A percentile compares a stretch with the other conserved stretches of the same genome.
phyloP scores from a whole-genome alignment of 352 stramenopile genomes.

The Hyaloperonospora brassicae region DNA sequence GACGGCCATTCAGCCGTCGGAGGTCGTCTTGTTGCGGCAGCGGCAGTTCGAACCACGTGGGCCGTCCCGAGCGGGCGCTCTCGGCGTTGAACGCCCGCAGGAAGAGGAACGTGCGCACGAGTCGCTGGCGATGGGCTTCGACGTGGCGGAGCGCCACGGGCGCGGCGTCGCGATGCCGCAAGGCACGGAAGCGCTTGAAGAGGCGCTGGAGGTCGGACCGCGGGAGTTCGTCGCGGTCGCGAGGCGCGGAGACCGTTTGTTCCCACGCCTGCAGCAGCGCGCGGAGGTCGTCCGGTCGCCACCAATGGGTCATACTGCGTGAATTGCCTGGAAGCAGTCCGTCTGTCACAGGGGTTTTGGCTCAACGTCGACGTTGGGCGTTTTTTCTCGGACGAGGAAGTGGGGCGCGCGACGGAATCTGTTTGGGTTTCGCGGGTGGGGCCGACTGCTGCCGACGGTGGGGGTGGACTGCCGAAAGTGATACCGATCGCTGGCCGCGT shows the following conservation, averaged over 20 bases:
- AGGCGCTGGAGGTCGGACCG: conserved; percentile 15
- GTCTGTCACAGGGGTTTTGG: not conserved
- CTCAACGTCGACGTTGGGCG: too few species aligned
- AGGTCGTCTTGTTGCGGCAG: conserved; percentile 18
- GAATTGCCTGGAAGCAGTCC: not conserved
- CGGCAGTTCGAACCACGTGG: conserved; percentile 26
- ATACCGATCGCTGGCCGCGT: conserved; percentile 6
- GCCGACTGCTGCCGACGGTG: too few species aligned
- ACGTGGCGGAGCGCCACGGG: conserved; percentile 13
- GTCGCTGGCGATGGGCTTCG: conserved; percentile 26
- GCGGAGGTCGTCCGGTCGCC: conserved; percentile 27
- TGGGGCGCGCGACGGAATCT: too few species aligned
- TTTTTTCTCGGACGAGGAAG: too few species aligned
- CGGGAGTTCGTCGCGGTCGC: conserved; percentile 24
- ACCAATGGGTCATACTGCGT: conserved; percentile 19
- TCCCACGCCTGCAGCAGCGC: conserved; percentile 30
- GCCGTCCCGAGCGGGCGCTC: conserved; percentile 5
- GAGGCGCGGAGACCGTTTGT: conserved; percentile 15
- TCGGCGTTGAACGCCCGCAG: conserved; percentile 21
- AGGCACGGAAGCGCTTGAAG: conserved; percentile 13
- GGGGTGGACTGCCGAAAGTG: not conserved
- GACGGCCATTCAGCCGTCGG: conserved; percentile 18
- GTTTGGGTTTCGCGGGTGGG: too few species aligned
- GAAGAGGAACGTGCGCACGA: conserved; percentile 26
- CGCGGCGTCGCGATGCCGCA: conserved; percentile 15